Evolutionary conservation across 169 alveolate species (phyloP).

Genomic region (Plasmodium vivax): DNA sequence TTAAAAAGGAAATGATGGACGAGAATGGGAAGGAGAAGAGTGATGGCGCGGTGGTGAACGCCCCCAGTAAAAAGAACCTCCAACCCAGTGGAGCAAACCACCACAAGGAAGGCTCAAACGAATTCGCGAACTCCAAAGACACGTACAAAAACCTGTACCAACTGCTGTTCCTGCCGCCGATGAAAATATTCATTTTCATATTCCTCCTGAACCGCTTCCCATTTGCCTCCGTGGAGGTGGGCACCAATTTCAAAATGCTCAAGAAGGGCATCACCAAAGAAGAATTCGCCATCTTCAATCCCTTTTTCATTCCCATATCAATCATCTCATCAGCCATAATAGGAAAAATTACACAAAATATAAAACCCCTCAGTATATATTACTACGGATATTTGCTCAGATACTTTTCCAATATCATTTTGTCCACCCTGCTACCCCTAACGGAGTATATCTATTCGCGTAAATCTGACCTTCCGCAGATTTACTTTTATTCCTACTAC

Average conservation of each 20-base stretch:
- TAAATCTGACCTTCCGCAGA: conserved; percentile 15
- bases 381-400: conserved; percentile 64
- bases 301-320: conserved; percentile 79
- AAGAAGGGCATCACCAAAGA: conserved; percentile 82
- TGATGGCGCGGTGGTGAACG: conserved; percentile 5
- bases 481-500: conserved; percentile 33
- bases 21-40: conserved; percentile 26
- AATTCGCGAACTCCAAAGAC: conserved; percentile 69
- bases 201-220: conserved; percentile 76
- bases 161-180: conserved; percentile 77
- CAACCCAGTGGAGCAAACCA: neutral
- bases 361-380: conserved; percentile 45
- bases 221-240: conserved; percentile 80
- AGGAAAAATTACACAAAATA: conserved; percentile 30
- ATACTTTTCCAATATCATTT: conserved; percentile 52
- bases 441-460: conserved; percentile 68
- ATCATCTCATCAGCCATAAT: conserved; percentile 82
- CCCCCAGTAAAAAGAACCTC: conserved; percentile 3
- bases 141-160: conserved; percentile 70
- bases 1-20: conserved; percentile 40
- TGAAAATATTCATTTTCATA: conserved; percentile 73
- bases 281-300: conserved; percentile 78
- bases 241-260: conserved; percentile 80
- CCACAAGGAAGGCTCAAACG: conserved; percentile 62
- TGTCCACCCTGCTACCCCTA: conserved; percentile 48